phyloP scores from a whole-genome alignment of 2,329 filamentous ascomycete species.

The Alternaria conjuncta region DNA sequence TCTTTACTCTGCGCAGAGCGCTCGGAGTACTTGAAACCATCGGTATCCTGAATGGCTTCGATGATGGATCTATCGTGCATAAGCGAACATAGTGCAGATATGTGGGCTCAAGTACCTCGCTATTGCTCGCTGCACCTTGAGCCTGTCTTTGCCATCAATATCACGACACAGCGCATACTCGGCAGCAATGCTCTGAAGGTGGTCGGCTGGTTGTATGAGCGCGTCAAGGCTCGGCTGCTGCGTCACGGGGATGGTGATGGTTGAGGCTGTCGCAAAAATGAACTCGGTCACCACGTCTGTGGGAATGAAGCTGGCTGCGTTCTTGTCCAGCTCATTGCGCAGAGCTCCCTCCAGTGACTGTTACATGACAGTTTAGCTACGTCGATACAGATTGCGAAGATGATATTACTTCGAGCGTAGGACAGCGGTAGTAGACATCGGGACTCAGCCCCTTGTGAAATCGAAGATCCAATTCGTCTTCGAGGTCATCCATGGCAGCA shows the following conservation, averaged over 20 bases:
- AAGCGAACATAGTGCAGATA: conserved; percentile 1
- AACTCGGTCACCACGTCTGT: conserved; percentile 42
- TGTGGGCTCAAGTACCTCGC: conserved; percentile 23
- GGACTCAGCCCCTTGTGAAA: conserved; percentile 36
- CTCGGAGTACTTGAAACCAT: conserved; percentile 45
- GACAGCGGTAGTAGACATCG: conserved; percentile 44
- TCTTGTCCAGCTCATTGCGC: conserved; percentile 38
- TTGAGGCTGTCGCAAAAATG: conserved; percentile 37
- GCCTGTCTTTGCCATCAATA: conserved; percentile 34
- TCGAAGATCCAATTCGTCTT: conserved; percentile 42
- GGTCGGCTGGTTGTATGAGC: conserved; percentile 36
- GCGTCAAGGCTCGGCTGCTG: conserved; percentile 34
- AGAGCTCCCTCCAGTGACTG: conserved; percentile 39
- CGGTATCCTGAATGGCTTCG: conserved; percentile 37
- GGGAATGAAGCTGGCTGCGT: conserved; percentile 36
- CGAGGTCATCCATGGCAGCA: conserved; percentile 36
- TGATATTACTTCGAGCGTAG: conserved; percentile 31
- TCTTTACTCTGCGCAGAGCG: conserved; percentile 38
- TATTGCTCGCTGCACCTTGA: conserved; percentile 39
- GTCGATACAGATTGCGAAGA: conserved; percentile 7
- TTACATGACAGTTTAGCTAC: conserved; percentile 20
- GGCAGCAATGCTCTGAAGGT: conserved; percentile 38
- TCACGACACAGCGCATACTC: conserved; percentile 36
- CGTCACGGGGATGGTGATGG: conserved; percentile 37
- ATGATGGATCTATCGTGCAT: conserved; percentile 33